Evolutionary conservation across 139 green algal species (phyloP), one percentile per base, ranked within the genome.

Genomic region (Penium margaritaceum): DNA sequence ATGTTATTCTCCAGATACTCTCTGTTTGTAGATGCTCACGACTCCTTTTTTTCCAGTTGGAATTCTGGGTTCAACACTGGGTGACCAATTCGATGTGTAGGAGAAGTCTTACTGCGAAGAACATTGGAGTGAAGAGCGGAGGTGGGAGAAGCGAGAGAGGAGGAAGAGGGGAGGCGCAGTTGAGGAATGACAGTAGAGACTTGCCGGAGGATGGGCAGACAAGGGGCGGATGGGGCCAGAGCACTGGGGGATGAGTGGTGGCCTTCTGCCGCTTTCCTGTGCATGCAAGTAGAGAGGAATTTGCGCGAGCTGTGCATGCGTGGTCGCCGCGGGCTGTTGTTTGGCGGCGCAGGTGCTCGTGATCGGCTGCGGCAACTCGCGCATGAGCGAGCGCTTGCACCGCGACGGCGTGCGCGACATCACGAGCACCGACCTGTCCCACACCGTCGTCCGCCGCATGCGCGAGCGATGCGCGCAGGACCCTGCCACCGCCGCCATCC

Each of bases 341-440:
- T n/a, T n/a, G n/a, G n/a, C n/a, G n/a, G n/a, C n/a, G n/a, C 67
- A 77, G 14, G 67, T 88, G 1, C 54, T 86, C 43, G 36, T 85
- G 2, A 19, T 88, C 17, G 83, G 83, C 12, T 80, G 67, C 65
- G 83, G 83, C 35, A 88, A 81, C 63, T 86, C 81, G 17, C 17
- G 36, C 3, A 32, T 87, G 61, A 67, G 72, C 7, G 32, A 61
- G 39, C 81, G 83, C 12, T 67, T 87, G 24, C 67, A 57, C 7
- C 9, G 15, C 7, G 81, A 82, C 14, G 77, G 83, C 12, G 73
- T 76, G 4, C 15, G 19, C 0, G 5, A 81, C 24, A 60, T 84
- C 2, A 70, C 63, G 4, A 81, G 67, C 47, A 74, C 74, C 5
- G 83, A 87, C 76, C 39, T 87, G 14, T 82, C 79, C 6, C 33